Base-by-base conservation (phyloP, 2,329 filamentous ascomycete species). In the Pseudopyrenochaeta lycopersici region DNA sequence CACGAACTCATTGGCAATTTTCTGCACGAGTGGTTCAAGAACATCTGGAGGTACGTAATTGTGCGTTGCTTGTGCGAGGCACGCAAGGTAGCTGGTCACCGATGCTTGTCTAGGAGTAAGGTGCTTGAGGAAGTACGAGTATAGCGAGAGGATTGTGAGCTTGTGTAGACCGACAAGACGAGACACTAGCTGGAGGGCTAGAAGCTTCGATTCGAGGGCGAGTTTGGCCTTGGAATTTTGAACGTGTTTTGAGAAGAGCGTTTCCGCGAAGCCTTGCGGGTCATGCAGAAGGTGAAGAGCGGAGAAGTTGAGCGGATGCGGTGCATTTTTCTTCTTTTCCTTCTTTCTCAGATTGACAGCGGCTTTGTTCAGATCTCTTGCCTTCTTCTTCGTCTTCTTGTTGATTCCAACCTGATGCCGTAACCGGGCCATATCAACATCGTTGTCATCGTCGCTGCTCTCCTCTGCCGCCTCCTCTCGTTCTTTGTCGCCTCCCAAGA, bases 1-100 rank as follows among this genome's bases (percentile, higher is more conserved):
- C 1, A 99, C 94, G 71, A 99, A 99, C 74, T 99, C 95, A 71
- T 98, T 97, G 29, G 95, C 94, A 67, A 99, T 98, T 79, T 97
- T 98, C 74, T 92, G 89, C 2, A 99, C 82, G 4, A 98, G 80
- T 0, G 95, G 94, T 74, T 98, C 93, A 10, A 99, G 82, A 0
- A 88, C 90, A 80, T 99, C 95, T 0, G 94, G 94, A 0, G 95
- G 95, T 0, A 99, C 93, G 32, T 97, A 84, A 60, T 88, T 90
- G 74, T 99, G 95, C 7, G 92, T 92, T 3, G 91, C 90, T 79
- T 98, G 95, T 0, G 95, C 95, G 50, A 98, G 83, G 10, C 89
- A 96, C 11, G 95, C 95, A 52, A 99, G 81, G 77, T 98, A 96
- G 0, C 92, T 92, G 0, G 95, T 98, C 62, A 98, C 95, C 1